phyloP scores from a whole-genome alignment of 306 rosid species.

The Gillenia trifoliata region DNA sequence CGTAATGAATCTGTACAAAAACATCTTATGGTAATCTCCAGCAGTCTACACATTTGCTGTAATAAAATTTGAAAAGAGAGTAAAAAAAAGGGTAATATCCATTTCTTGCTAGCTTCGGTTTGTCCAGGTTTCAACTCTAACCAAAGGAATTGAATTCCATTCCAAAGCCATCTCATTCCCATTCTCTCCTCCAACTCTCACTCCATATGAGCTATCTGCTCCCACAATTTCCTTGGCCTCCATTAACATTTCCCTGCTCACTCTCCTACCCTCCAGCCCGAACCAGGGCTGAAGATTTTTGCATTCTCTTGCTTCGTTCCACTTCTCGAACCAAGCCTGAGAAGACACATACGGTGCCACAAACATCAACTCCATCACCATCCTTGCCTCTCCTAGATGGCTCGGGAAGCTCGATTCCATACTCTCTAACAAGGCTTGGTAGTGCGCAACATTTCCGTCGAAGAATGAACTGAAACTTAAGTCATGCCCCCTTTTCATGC shows the following conservation, averaged over 20 bases:
- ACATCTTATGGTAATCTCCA: neutral
- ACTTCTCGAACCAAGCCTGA: constrained; percentile 36
- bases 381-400: constrained; percentile 46
- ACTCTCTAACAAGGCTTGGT: constrained; percentile 51
- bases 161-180: constrained; percentile 47
- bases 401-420: constrained; percentile 36
- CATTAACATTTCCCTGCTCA: constrained; percentile 37
- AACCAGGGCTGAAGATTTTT: constrained; percentile 4
- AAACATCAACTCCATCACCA: constrained; percentile 44
- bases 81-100: neutral
- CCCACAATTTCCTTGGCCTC: constrained; percentile 47
- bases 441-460: constrained; percentile 41
- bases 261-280: constrained; percentile 29
- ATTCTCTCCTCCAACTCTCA: constrained; percentile 36
- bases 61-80: neutral
- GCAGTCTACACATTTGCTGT: neutral
- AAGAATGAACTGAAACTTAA: constrained; percentile 45
- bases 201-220: constrained; percentile 31
- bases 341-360: constrained; percentile 48
- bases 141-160: constrained; percentile 40
- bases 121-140: constrained; percentile 58
- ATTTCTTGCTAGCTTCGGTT: constrained; percentile 14
- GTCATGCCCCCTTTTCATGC: constrained; percentile 27
- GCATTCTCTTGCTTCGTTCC: constrained; percentile 36
- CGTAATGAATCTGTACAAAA: constrained; percentile 2